phyloP scores from a whole-genome alignment of 495 filamentous ascomycete species.

The Lophium mytilinum region DNA sequence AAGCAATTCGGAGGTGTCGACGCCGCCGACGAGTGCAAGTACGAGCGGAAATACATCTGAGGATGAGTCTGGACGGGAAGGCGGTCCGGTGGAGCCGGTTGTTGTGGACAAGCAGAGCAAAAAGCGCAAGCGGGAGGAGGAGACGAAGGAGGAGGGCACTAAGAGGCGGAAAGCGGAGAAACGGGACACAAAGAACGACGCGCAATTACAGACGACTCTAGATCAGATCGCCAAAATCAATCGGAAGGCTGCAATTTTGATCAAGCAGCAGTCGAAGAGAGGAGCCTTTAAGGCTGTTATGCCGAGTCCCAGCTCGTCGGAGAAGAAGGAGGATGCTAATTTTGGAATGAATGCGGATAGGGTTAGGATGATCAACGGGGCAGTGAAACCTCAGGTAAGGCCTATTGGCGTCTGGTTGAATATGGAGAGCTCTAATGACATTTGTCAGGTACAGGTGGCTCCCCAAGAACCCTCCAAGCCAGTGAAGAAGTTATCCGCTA shows the following conservation, averaged over 20 bases:
- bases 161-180: constrained; percentile 4
- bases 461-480: neutral
- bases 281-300: neutral
- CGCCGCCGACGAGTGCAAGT: too few relatives aligned
- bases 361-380: constrained; percentile 1
- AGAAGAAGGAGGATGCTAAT: too few relatives aligned
- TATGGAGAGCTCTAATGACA: too few relatives aligned
- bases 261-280: neutral
- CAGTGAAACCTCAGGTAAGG: too few relatives aligned
- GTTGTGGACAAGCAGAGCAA: too few relatives aligned
- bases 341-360: neutral
- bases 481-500: neutral
- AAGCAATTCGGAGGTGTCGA: too few relatives aligned
- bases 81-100: too few relatives aligned
- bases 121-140: constrained; percentile 6
- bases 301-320: neutral
- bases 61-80: too few relatives aligned
- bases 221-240: neutral
- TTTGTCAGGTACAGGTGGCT: too few relatives aligned
- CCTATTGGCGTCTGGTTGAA: too few relatives aligned
- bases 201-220: neutral
- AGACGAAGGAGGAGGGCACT: neutral
- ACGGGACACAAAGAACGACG: neutral
- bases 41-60: too few relatives aligned
- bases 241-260: neutral